A percentile compares a stretch with the other conserved stretches of the same genome.
Evolutionary conservation across 1,139 yeast species (phyloP).

Genomic region (Schizosaccharomyces versatilis): DNA sequence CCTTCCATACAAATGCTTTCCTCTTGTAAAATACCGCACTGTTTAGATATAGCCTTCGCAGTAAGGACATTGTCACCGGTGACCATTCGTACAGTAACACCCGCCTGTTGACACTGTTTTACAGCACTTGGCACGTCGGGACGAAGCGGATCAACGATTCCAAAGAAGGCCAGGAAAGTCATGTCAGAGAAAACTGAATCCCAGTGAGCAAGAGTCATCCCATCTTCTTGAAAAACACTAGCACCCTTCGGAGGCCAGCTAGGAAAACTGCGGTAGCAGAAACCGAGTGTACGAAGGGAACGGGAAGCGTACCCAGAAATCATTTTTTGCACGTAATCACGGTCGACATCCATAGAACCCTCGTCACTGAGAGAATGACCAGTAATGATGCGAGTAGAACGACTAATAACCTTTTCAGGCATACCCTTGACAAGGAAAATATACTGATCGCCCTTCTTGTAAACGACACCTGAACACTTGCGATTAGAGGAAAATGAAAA

Average conservation of each 20-base stretch:
- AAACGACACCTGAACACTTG: constrained; percentile 76
- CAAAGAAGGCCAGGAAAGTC: constrained; percentile 41
- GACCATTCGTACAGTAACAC: constrained; percentile 89
- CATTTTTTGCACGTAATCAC: constrained; percentile 21
- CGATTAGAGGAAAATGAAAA: constrained; percentile 84
- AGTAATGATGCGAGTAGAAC: constrained; percentile 12
- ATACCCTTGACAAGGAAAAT: constrained; percentile 77
- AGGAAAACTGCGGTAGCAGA: constrained; percentile 54
- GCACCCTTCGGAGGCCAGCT: constrained; percentile 47
- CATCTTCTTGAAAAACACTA: constrained; percentile 16
- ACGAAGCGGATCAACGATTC: constrained; percentile 86
- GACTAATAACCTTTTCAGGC: constrained; percentile 57
- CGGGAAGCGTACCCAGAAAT: constrained; percentile 48
- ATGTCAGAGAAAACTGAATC: constrained; percentile 11
- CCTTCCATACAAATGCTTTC: constrained; percentile 70
- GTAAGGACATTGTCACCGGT: constrained; percentile 87
- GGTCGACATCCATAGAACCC: constrained; percentile 12
- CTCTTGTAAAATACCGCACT: constrained; percentile 55
- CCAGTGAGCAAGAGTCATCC: constrained; percentile 13
- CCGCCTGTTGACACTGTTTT: constrained; percentile 62
- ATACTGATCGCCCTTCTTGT: constrained; percentile 27
- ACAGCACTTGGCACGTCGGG: constrained; percentile 83
- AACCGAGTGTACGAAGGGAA: constrained; percentile 67
- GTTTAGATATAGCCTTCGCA: constrained; percentile 70
- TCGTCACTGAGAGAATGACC: constrained; percentile 13